Evolutionary conservation across 2,329 filamentous ascomycete species (phyloP), one percentile per base, ranked within the genome.

Genomic region (Microdochium trichocladiopsis): DNA sequence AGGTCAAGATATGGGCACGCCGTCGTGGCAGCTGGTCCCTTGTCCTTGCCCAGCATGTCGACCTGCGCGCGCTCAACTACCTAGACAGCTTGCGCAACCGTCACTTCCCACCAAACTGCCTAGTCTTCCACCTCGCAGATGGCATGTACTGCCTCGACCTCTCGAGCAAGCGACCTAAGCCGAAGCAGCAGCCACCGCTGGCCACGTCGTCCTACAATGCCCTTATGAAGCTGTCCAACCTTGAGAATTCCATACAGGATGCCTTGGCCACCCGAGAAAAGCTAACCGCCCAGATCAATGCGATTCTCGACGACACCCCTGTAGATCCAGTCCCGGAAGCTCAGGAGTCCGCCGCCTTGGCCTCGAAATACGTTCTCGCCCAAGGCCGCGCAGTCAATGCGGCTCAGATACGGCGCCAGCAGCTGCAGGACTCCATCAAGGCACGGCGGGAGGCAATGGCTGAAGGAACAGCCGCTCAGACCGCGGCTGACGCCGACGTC

Each of bases 221-320:
- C 2, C 75, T 97, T 21, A 93, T 96, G 85, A 86, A 88, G 55
- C 76, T 97, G 11, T 86, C 89, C 5, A 96, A 92, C 53, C 77
- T 97, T 16, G 90, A 96, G 56, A 89, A 88, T 64, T 95, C 91
- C 51, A 89, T 96, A 23, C 90, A 95, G 64, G 93, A 97, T 67
- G 91, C 91, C 1, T 72, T 96, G 10, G 81, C 84, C 1, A 95
- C 90, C 0, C 83, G 88, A 14, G 83, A 88, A 54, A 78, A 79
- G 51, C 76, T 97, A 9, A 83, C 89, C 48, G 71, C 78, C n/a
- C 89, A 96, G 57, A 95, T 96, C 57, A 88, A 88, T 57, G 66
- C 73, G 1, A 69, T 84, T 0, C 65, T 85, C 4, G 65, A 71
- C 0, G 59, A 67, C 0, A 68, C 68, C 3, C 71, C 75, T 0